Evolutionary conservation across 2,329 filamentous ascomycete genomes (phyloP).

Genomic region (Alternaria brassicicola): DNA sequence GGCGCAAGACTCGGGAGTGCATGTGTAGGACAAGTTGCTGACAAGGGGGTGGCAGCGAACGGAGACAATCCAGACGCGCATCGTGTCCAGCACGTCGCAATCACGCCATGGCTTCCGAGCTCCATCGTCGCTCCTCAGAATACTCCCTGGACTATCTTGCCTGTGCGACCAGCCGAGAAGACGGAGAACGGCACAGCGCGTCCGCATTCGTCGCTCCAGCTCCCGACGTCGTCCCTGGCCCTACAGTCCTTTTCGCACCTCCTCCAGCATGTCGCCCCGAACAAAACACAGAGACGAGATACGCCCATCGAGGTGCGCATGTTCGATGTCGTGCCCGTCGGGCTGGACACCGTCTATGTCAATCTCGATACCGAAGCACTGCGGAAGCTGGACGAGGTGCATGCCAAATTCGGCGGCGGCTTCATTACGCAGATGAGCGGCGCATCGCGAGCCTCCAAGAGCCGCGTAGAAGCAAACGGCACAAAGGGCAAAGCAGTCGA

Average conservation of each 20-base stretch:
- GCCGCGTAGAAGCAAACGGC: slow-evolving; percentile 49
- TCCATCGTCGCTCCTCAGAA: slow-evolving; percentile 60
- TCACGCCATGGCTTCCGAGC: slow-evolving; percentile 73
- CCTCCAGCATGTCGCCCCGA: slow-evolving; percentile 75
- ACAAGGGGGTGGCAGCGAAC: slow-evolving; percentile 9
- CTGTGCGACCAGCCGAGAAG: slow-evolving; percentile 61
- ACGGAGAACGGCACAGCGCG: slow-evolving; percentile 44
- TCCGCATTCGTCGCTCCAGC: slow-evolving; percentile 78
- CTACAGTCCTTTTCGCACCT: slow-evolving; percentile 80
- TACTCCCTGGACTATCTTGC: slow-evolving; percentile 83
- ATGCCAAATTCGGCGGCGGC: slow-evolving; percentile 78
- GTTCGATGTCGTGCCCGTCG: slow-evolving; percentile 78
- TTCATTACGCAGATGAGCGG: slow-evolving; percentile 51
- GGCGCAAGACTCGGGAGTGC: neutral
- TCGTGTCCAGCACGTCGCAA: slow-evolving; percentile 66
- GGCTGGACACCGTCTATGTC: slow-evolving; percentile 85
- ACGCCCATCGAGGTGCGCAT: slow-evolving; percentile 83
- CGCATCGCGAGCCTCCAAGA: slow-evolving; percentile 37
- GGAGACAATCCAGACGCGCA: slow-evolving; percentile 13
- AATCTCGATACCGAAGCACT: slow-evolving; percentile 82
- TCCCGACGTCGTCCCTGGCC: slow-evolving; percentile 72
- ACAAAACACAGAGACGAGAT: slow-evolving; percentile 74
- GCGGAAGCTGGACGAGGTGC: slow-evolving; percentile 78
- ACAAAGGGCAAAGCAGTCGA: slow-evolving; percentile 29
- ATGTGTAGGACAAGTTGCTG: neutral